These are phyloP conservation scores for Euptelea pleiosperma DNA, from an alignment of 164 flowering plant species.

Conservation along the genomic window DNA sequence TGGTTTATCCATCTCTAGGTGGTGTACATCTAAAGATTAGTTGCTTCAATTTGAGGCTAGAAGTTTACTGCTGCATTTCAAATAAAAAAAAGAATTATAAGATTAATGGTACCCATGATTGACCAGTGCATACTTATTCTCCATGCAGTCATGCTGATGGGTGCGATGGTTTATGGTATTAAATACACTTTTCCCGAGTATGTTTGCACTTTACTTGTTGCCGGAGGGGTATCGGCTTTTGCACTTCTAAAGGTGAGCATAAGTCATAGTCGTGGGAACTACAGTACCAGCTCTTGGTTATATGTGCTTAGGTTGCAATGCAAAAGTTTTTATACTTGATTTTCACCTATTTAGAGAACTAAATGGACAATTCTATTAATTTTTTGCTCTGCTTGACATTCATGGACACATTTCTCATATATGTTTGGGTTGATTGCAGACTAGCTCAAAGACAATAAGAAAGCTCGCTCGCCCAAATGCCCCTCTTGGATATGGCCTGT, in stretches of 20 bases:
- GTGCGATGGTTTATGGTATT: conserved; percentile 62
- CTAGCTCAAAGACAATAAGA: conserved; percentile 91
- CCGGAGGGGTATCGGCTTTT: conserved; percentile 94
- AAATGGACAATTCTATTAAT: too few species aligned
- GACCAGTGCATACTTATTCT: conserved; percentile 1
- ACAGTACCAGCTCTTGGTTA: background rate
- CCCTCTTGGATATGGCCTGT: conserved; percentile 89
- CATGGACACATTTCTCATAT: too few species aligned
- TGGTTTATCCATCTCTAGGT: too few species aligned
- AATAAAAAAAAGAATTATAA: too few species aligned
- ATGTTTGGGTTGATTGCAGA: conserved; percentile 44
- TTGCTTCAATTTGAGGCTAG: background rate
- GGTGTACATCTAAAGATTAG: background rate
- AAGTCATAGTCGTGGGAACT: background rate
- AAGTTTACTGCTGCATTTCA: background rate
- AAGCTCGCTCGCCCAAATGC: conserved; percentile 97
- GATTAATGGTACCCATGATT: conserved; percentile 3
- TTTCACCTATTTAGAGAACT: too few species aligned
- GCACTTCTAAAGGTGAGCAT: conserved; percentile 79
- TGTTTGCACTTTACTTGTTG: conserved; percentile 75
- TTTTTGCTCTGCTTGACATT: too few species aligned
- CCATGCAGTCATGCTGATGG: conserved; percentile 90
- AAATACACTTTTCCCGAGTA: conserved; percentile 83
- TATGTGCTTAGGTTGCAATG: background rate
- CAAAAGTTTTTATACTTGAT: background rate